Evolutionary conservation across 2,329 filamentous ascomycete genomes (phyloP), one percentile per base, ranked within the genome.

Genomic region (Colletotrichum tabaci): DNA sequence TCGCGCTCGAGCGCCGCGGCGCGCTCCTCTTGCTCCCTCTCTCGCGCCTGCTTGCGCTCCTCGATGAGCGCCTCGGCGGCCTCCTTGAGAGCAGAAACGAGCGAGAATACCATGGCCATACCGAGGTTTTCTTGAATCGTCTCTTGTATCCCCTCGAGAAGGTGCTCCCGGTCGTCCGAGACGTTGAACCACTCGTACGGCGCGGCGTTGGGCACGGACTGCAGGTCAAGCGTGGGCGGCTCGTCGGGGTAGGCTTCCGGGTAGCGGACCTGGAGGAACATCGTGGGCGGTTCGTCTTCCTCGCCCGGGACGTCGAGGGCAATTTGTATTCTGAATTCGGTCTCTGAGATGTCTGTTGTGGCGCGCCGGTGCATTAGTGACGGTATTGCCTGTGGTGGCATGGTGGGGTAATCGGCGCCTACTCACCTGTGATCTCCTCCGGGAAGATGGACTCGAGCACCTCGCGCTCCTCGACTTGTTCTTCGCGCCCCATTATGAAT

Each of bases 371-470:
- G 56, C 9, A 21, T 73, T 42, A 73, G 67, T 53, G 56, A 53
- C 23, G 35, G 30, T 40, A 18, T 26, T 44, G 63, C 50, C 30
- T 10, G 35, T 26, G 52, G 18, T 66, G 58, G 57, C 35, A 40
- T 73, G 71, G 73, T 61, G 73, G 73, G 73, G 73, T 65, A 65
- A 56, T 74, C 82, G 58, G 21, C 21, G 12, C 9, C 35, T 23
- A 57, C 55, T 42, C 79, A 96, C 95, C 93, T 88, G 92, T 96
- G 77, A 99, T 98, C 85, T 99, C 96, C 72, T 99, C 96, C 1
- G 96, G 95, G 77, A 98, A 99, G 79, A 99, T 99, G 73, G 96
- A 98, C 80, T 97, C 94, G 80, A 99, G 94, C 77, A 99, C 96
- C 83, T 99, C 96, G 73, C 95, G 92, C 88, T 99, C 96, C 85